These are phyloP conservation scores for Paecilomyces dactylethromorphus DNA, from an alignment of 2,329 filamentous ascomycete species.

Conservation along the genomic window DNA sequence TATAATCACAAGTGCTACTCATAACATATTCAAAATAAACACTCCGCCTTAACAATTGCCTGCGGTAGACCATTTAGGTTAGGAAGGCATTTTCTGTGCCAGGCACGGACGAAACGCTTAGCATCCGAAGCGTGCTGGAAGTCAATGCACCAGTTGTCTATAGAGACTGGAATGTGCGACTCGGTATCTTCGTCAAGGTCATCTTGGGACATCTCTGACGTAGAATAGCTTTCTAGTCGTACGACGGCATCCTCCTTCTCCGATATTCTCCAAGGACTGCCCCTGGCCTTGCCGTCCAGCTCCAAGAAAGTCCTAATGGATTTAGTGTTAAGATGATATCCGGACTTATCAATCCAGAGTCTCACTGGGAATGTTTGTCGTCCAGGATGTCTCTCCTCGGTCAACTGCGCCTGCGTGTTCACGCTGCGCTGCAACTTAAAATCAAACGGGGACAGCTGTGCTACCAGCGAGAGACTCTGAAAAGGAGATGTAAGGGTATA, in stretches of 20 bases:
- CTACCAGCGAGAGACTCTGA: slow-evolving; percentile 7
- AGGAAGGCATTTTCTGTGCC: slow-evolving; percentile 46
- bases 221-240: background rate
- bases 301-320: slow-evolving; percentile 7
- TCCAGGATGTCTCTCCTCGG: background rate
- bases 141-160: slow-evolving; percentile 46
- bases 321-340: background rate
- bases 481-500: slow-evolving; percentile 13
- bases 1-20: background rate
- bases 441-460: slow-evolving; percentile 11
- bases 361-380: slow-evolving; percentile 8
- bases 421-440: slow-evolving; percentile 8
- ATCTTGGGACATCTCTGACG: slow-evolving; percentile 2
- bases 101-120: slow-evolving; percentile 45
- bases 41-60: slow-evolving; percentile 13
- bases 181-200: slow-evolving; percentile 14
- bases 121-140: slow-evolving; percentile 52
- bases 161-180: background rate
- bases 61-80: slow-evolving; percentile 4
- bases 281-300: slow-evolving; percentile 10
- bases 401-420: slow-evolving; percentile 7
- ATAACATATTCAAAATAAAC: slow-evolving; percentile 10
- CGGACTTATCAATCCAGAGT: slow-evolving; percentile 8
- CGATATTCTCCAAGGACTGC: slow-evolving; percentile 8
- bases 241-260: slow-evolving; percentile 7